Evolutionary conservation across 73 alveolate species (phyloP).

Genomic region (Paramecium tetraurelia): DNA sequence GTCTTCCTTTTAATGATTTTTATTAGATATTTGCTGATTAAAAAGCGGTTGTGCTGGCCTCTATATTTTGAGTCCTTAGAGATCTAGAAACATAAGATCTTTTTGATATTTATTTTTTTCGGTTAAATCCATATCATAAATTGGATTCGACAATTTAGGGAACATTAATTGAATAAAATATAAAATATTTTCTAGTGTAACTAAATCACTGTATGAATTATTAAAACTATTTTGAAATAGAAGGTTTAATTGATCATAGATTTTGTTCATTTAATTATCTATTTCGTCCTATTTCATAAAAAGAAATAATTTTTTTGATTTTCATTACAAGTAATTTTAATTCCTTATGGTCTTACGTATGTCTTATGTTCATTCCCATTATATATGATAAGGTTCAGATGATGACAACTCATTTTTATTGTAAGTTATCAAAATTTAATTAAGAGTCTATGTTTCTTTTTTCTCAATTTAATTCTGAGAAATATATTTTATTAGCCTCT

Average conservation of each 20-base stretch:
- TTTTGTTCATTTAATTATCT: neutral
- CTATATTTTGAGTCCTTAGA: neutral
- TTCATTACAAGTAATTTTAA: too few relatives aligned
- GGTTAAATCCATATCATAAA: conserved; percentile 3
- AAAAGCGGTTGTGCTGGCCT: neutral
- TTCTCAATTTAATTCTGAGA: too few relatives aligned
- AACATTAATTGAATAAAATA: neutral
- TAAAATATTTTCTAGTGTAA: neutral
- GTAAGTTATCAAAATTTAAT: too few relatives aligned
- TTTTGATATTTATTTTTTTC: neutral
- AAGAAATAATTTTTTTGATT: neutral
- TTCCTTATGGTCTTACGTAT: too few relatives aligned
- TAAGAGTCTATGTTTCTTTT: too few relatives aligned
- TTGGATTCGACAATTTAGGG: neutral
- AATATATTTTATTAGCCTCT: neutral
- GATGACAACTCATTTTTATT: too few relatives aligned
- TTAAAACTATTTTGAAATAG: neutral
- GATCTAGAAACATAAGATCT: neutral
- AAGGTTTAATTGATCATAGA: neutral
- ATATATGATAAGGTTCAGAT: too few relatives aligned
- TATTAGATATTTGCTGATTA: neutral
- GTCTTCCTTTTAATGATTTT: neutral
- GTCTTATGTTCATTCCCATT: too few relatives aligned
- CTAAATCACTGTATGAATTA: neutral
- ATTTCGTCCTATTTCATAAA: neutral